phyloP scores from a whole-genome alignment of 176 grass and related monocot species.

The Chrysopogon serrulatus region DNA sequence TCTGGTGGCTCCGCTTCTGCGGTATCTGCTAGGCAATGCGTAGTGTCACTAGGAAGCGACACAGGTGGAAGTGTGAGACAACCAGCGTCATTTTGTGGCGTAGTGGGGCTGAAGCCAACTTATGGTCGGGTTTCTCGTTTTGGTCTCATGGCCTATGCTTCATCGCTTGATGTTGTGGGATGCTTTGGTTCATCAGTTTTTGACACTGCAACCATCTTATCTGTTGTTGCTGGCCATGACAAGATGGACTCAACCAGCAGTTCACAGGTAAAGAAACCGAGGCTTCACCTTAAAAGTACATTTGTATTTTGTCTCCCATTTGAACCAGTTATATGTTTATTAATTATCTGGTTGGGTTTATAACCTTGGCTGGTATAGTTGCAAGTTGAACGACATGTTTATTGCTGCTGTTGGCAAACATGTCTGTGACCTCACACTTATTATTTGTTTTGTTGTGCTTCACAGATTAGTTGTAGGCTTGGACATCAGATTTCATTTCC shows the following conservation, averaged over 20 bases:
- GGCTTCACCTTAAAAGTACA: background rate
- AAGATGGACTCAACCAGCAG: conserved; percentile 89
- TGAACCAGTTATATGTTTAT: background rate
- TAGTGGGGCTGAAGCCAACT: conserved; percentile 89
- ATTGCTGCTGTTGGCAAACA: background rate
- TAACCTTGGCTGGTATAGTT: background rate
- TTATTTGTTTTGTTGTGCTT: background rate
- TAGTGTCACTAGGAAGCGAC: conserved; percentile 85
- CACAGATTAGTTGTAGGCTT: background rate
- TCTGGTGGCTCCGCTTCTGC: conserved; percentile 91
- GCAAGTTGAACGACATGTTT: background rate
- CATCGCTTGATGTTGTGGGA: conserved; percentile 87
- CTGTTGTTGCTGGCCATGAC: conserved; percentile 79
- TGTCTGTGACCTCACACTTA: background rate
- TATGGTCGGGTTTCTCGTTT: conserved; percentile 93
- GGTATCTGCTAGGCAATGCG: conserved; percentile 82
- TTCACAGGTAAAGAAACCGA: conserved; percentile 48
- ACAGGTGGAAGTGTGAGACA: conserved; percentile 98
- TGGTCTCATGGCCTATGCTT: conserved; percentile 95
- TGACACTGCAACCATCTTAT: conserved; percentile 69
- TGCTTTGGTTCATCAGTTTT: conserved; percentile 70
- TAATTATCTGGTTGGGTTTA: background rate
- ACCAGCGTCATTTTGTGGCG: conserved; percentile 91
- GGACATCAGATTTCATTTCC: background rate
- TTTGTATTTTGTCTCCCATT: background rate